A percentile compares a stretch with the other conserved stretches of the same genome.
phyloP scores from a whole-genome alignment of 352 stramenopile genomes.

The Phytophthora gonapodyides region DNA sequence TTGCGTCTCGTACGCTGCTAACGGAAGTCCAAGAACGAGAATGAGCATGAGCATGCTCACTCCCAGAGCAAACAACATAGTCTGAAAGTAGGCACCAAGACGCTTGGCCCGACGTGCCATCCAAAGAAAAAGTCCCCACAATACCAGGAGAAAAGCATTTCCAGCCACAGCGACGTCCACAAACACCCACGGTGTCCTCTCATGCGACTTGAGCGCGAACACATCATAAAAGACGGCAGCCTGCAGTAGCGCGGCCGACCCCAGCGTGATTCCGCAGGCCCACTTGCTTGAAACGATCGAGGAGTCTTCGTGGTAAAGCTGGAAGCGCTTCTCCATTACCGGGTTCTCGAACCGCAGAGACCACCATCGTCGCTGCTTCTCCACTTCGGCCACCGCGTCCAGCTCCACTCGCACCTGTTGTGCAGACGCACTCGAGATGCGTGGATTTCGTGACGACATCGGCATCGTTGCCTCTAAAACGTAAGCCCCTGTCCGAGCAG shows the following conservation, averaged over 20 bases:
- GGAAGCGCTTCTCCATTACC: constrained; percentile 57
- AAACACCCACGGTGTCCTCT: constrained; percentile 33
- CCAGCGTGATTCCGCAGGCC: constrained; percentile 40
- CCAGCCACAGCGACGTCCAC: constrained; percentile 29
- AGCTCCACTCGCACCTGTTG: constrained; percentile 53
- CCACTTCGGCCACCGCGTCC: constrained; percentile 52
- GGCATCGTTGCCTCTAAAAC: too few relatives aligned
- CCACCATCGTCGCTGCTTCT: constrained; percentile 41
- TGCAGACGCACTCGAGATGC: constrained; percentile 53
- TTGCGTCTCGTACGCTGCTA: constrained; percentile 29
- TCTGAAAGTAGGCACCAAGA: constrained; percentile 43
- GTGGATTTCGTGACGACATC: constrained; percentile 19
- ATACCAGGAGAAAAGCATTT: constrained; percentile 19
- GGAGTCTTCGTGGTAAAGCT: constrained; percentile 63
- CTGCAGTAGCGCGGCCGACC: constrained; percentile 45
- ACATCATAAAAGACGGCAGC: constrained; percentile 36
- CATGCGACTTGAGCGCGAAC: constrained; percentile 22
- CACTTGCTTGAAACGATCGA: constrained; percentile 42
- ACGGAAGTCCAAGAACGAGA: constrained; percentile 45
- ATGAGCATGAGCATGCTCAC: constrained; percentile 38
- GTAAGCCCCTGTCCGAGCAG: too few relatives aligned
- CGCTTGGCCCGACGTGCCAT: constrained; percentile 17
- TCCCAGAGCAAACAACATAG: constrained; percentile 35
- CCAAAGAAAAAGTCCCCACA: constrained; percentile 34
- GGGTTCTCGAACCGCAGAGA: constrained; percentile 54